Percentiles rank a stretch among this genome's conserved stretches.
phyloP scores from a whole-genome alignment of 2,329 filamentous ascomycete species.

The Monilinia vaccinii-corymbosi region DNA sequence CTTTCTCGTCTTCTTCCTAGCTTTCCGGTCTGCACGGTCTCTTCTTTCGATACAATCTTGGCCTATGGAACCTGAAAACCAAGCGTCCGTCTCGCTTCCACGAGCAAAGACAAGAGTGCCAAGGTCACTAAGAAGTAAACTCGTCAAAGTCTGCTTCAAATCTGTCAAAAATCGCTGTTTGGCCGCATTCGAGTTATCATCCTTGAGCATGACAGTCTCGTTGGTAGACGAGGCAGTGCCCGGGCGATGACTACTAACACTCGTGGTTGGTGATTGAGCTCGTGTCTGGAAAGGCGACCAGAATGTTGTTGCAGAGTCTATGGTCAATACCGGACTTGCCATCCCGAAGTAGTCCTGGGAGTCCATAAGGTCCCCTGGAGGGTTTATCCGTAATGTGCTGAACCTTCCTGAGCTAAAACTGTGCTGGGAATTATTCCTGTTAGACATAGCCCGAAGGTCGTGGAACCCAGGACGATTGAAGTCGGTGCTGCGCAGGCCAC shows the following conservation, averaged over 20 bases:
- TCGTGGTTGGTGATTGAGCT: constrained; percentile 53
- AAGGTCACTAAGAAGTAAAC: constrained; percentile 79
- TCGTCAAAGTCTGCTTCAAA: constrained; percentile 70
- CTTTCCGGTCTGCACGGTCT: constrained; percentile 34
- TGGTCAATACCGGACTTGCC: constrained; percentile 58
- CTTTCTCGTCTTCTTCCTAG: constrained; percentile 39
- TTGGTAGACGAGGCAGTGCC: constrained; percentile 59
- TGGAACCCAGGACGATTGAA: constrained; percentile 41
- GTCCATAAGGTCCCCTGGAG: constrained; percentile 56
- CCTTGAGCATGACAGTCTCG: constrained; percentile 53
- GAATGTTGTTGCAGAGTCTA: constrained; percentile 70
- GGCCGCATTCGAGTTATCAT: constrained; percentile 49
- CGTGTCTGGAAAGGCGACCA: constrained; percentile 78
- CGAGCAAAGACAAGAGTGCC: constrained; percentile 73
- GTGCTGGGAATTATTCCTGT: constrained; percentile 57
- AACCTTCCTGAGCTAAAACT: constrained; percentile 63
- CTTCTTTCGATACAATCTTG: constrained; percentile 56
- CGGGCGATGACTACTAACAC: constrained; percentile 51
- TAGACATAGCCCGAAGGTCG: constrained; percentile 49
- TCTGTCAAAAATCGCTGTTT: constrained; percentile 72
- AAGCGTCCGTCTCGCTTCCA: constrained; percentile 86
- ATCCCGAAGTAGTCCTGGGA: constrained; percentile 62
- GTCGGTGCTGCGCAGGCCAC: constrained; percentile 34
- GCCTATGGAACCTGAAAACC: constrained; percentile 61
- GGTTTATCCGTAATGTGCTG: constrained; percentile 47